Conservation (phyloP, 371 early-diverging fungal species). For the Paraphysoderma sedebokerense region DNA sequence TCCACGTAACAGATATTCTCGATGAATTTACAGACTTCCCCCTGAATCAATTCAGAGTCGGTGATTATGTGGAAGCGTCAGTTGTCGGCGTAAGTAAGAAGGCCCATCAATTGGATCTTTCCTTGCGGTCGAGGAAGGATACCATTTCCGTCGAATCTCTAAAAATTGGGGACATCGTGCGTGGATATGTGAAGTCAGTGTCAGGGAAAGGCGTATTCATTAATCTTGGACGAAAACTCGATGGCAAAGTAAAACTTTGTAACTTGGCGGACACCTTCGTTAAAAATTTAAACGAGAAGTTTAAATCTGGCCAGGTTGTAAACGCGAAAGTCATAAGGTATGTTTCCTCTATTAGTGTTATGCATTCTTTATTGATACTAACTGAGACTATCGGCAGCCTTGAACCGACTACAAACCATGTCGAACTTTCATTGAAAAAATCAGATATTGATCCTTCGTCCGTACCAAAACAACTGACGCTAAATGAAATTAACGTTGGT, state of each 20-base stretch:
- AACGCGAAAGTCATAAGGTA: conserved; percentile 42
- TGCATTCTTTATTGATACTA: no score
- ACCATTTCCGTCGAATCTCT: conserved; percentile 28
- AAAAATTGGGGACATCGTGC: conserved; percentile 31
- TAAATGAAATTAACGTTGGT: conserved; percentile 35
- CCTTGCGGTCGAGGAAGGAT: conserved; percentile 40
- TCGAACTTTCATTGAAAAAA: conserved; percentile 40
- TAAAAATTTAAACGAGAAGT: conserved; percentile 53
- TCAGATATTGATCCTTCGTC: conserved; percentile 10
- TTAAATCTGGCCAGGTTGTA: conserved; percentile 55
- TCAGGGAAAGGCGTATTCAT: conserved; percentile 60
- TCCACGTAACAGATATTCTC: conserved; percentile 36
- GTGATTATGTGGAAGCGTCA: conserved; percentile 28
- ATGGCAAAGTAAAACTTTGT: conserved; percentile 66
- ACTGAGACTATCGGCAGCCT: no score
- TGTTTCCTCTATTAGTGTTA: background rate
- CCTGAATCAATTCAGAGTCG: no score
- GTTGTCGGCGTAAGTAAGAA: conserved; percentile 28
- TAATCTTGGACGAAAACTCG: conserved; percentile 33
- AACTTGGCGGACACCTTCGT: conserved; percentile 73
- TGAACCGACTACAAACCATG: conserved; percentile 31
- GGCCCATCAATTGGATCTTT: conserved; percentile 37
- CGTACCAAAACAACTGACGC: conserved; percentile 1
- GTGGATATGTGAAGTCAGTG: conserved; percentile 55
- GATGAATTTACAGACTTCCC: conserved; percentile 6